A percentile compares a stretch with the other conserved stretches of the same genome.
phyloP scores from a whole-genome alignment of 345 rosid genomes.

The Isatis tinctoria region DNA sequence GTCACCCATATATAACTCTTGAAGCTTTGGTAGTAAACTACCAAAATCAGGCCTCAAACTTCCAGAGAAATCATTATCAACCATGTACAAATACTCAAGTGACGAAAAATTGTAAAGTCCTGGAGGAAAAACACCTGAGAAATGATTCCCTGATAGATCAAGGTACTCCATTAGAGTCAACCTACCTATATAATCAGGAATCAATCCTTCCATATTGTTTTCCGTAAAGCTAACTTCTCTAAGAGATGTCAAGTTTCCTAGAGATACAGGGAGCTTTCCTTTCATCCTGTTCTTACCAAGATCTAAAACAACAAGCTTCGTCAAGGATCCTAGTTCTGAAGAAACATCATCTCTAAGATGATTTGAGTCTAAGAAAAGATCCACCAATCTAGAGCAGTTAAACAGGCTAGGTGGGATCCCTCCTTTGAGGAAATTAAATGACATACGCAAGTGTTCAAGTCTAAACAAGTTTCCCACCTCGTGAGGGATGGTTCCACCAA shows the following conservation, averaged over 20 bases:
- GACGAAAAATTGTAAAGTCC: conserved; percentile 36
- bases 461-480: background rate
- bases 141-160: background rate
- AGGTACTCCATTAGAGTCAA: background rate
- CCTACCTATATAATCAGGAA: background rate
- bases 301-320: background rate
- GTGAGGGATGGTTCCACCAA: conserved; percentile 2
- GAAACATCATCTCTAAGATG: conserved; percentile 16
- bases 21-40: background rate
- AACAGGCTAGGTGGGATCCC: background rate
- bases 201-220: background rate
- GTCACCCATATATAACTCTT: background rate
- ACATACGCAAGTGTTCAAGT: background rate
- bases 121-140: conserved; percentile 12
- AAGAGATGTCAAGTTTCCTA: background rate
- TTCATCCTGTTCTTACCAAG: background rate
- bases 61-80: background rate
- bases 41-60: conserved; percentile 19
- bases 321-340: conserved; percentile 1
- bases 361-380: background rate
- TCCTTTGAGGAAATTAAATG: background rate
- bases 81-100: accelerated
- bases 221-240: background rate
- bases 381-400: background rate
- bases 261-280: conserved; percentile 22